phyloP scores from a whole-genome alignment of 2,329 filamentous ascomycete genomes.

The Zymoseptoria pseudotritici region DNA sequence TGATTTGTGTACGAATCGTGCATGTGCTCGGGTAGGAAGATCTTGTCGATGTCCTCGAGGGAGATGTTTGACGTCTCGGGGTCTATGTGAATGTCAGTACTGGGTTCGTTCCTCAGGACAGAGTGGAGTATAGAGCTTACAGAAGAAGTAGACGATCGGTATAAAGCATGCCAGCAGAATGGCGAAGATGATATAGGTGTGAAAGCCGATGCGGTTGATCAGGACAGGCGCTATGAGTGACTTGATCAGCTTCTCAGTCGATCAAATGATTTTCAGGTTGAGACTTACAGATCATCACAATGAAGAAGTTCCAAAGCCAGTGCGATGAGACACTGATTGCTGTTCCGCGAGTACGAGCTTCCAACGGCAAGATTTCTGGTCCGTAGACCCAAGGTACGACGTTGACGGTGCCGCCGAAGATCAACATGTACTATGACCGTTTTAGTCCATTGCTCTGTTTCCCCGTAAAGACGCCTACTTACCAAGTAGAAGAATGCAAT shows the following conservation, averaged over 20 bases:
- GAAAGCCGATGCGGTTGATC: conserved; percentile 25
- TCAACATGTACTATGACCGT: conserved; percentile 9
- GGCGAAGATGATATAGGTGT: conserved; percentile 26
- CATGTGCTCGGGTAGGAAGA: conserved; percentile 8
- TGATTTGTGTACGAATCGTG: conserved; percentile 5
- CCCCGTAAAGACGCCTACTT: conserved; percentile 19
- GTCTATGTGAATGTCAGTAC: neutral
- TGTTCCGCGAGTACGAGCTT: conserved; percentile 41
- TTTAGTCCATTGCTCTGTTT: too few relatives aligned
- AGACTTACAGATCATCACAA: conserved; percentile 38
- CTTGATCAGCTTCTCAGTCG: conserved; percentile 25
- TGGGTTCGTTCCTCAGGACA: neutral
- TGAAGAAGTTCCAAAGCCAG: conserved; percentile 44
- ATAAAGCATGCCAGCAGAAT: conserved; percentile 24
- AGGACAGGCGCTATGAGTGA: conserved; percentile 22
- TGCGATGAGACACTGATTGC: conserved; percentile 41
- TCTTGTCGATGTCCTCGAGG: conserved; percentile 32
- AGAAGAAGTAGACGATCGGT: conserved; percentile 23
- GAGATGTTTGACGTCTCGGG: conserved; percentile 22
- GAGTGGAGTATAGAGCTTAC: conserved; percentile 1
- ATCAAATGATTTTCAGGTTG: too few relatives aligned
- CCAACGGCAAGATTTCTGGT: conserved; percentile 43
- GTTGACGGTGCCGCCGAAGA: conserved; percentile 20
- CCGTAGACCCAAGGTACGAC: conserved; percentile 27
- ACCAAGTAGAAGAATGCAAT: conserved; percentile 42